Conservation (phyloP, 75 land plant genomes). For the Gnetum montanum region DNA sequence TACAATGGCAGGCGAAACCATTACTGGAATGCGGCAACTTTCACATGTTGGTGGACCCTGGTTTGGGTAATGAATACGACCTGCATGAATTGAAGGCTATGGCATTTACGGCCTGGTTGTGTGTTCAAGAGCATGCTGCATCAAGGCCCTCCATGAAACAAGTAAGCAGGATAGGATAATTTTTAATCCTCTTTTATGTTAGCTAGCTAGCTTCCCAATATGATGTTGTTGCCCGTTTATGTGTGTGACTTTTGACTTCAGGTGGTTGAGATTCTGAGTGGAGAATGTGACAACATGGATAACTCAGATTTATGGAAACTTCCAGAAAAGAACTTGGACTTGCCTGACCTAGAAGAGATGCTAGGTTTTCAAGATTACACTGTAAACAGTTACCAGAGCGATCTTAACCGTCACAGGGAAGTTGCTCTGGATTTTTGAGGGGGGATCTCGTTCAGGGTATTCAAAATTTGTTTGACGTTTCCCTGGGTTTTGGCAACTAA, state of each 20-base stretch:
- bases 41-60: constrained; percentile 59
- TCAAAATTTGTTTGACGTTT: too few relatives aligned
- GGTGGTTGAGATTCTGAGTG: constrained; percentile 38
- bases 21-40: constrained; percentile 39
- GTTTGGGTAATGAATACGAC: constrained; percentile 42
- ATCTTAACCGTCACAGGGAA: constrained; percentile 40
- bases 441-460: too few relatives aligned
- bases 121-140: constrained; percentile 58
- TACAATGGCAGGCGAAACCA: constrained; percentile 68
- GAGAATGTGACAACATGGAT: constrained; percentile 15
- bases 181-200: too few relatives aligned
- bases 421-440: constrained; percentile 36
- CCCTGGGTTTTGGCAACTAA: too few relatives aligned
- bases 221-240: background rate
- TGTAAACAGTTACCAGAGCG: constrained; percentile 18
- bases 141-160: constrained; percentile 72
- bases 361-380: constrained; percentile 24
- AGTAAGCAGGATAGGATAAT: constrained; percentile 14
- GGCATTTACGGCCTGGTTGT: constrained; percentile 41
- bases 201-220: background rate
- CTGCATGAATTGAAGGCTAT: constrained; percentile 34
- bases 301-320: background rate
- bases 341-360: constrained; percentile 13
- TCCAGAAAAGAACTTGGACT: constrained; percentile 14
- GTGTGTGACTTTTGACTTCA: constrained; percentile 3